Evolutionary conservation across 108 stramenopile species (phyloP), one percentile per base, ranked within the genome.

Genomic region (Nitzschia sp.): DNA sequence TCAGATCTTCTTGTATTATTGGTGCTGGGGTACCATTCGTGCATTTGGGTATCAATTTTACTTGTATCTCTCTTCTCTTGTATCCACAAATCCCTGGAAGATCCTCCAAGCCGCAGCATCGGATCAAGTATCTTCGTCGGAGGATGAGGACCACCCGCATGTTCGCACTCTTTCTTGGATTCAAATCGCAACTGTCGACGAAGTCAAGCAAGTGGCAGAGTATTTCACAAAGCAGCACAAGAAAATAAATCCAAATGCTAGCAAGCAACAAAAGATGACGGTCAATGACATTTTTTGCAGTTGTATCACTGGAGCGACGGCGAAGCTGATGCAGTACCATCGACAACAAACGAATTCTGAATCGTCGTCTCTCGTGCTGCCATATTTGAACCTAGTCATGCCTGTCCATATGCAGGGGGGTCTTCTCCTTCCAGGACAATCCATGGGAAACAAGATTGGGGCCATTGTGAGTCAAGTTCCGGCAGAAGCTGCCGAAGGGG

Each of bases 351-450:
- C 66, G 17, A n/a, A 59, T 11, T 30, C 63, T 3, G 5, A 31
- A 15, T 53, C 52, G 23, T 65, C 47, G 0, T 35, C 29, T 23
- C 41, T 75, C 17, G 31, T 26, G 44, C 50, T 75, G 22, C 73
- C 73, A 16, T 64, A 47, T 29, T 81, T 93, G 45, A 89, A 89
- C 63, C 72, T 90, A 6, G 85, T 85, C 45, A 71, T 92, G 21
- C 94, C 94, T 1, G 91, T 92, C 2, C 94, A 95, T 64, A 70
- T 95, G 41, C 46, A 78, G 8, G 94, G 94, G 26, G 94, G 94
- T 26, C 55, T 92, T 2, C 33, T 92, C 1, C 70, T 87, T 5
- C 87, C 88, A 31, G 86, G 85, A 23, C 78, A 91, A 58, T 80
- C 80, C 23, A 78, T 95, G 46, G 91, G 94, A 8, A 95, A 95